Base-by-base conservation (phyloP, 2,329 filamentous ascomycete species). In the Epichloe uncinata region DNA sequence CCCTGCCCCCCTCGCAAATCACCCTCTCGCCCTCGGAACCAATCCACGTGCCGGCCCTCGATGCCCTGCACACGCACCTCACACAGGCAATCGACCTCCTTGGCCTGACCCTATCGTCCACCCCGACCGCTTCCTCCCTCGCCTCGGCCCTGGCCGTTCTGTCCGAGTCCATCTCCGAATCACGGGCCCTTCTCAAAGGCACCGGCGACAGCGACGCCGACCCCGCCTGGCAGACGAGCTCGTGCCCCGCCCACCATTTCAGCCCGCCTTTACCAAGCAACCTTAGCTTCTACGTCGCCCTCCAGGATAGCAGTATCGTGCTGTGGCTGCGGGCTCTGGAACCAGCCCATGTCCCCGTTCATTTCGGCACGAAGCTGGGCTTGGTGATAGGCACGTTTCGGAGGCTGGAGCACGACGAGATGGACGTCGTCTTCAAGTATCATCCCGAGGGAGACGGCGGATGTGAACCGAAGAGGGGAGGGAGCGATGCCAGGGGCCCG, bases 71-170 rank as follows among this genome's bases (percentile, higher is more conserved):
- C 54, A 79, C 81, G n/a, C 73, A 89, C 40, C 82, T 97, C 57
- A 91, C 85, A 53, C 79, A 87, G 59, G 84, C 87, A 51, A 78
- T 96, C 54, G 87, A 94, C 64, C 80, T 95, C 44, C 81, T 95
- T 46, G 79, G 84, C 58, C 77, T 94, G 15, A 84, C 82, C 48
- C 57, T 59, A 79, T 79, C 63, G 75, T 80, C 60, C 73, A 26
- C 52, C 70, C 55, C 50, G 76, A 81, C 68, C 66, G 81, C 60
- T 69, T 72, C 65, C 22, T 77, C 79, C 50, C 70, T 82, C 33
- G 67, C 74, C 33, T 71, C 73, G 7, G 77, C 80, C 52, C 71
- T 83, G 22, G 70, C 73, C 44, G 67, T 81, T 37, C 70, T 83
- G 37, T 66, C 77, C 50, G 71, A 75, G 50, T 72, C 77, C 22